Percentiles rank a stretch among this genome's conserved stretches.
phyloP scores from a whole-genome alignment of 208 protist species.

The Crithidia fasciculata region DNA sequence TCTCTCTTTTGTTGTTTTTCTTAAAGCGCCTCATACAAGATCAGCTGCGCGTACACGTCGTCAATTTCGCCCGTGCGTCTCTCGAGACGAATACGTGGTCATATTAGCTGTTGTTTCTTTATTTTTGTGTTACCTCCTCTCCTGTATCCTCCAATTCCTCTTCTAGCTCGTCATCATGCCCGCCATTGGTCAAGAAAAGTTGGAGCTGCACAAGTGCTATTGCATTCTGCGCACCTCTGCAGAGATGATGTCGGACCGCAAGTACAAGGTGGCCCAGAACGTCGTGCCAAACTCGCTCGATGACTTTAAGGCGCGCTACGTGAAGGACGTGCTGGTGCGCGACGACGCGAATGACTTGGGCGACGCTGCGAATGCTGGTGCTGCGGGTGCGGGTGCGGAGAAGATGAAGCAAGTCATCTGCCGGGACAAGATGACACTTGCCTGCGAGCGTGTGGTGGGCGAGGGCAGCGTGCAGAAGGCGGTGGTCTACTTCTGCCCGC shows the following conservation, averaged over 20 bases:
- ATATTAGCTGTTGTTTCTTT: background rate
- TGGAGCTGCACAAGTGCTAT: slow-evolving; percentile 79
- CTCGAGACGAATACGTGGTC: too few relatives aligned
- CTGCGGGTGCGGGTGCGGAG: background rate
- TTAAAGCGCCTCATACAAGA: too few relatives aligned
- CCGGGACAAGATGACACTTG: slow-evolving; percentile 87
- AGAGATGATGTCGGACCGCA: slow-evolving; percentile 88
- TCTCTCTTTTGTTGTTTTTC: too few relatives aligned
- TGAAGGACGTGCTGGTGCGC: slow-evolving; percentile 26
- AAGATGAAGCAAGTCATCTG: slow-evolving; percentile 41
- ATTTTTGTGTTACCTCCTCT: slow-evolving; percentile 1
- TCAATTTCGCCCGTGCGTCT: too few relatives aligned
- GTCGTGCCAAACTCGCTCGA: slow-evolving; percentile 58
- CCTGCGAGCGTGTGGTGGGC: slow-evolving; percentile 62
- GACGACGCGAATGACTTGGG: background rate
- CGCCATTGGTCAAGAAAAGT: slow-evolving; percentile 74
- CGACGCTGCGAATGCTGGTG: background rate
- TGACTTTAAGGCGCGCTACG: slow-evolving; percentile 77
- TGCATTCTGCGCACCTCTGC: slow-evolving; percentile 79
- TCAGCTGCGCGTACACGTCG: too few relatives aligned
- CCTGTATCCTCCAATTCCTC: background rate
- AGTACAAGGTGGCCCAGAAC: slow-evolving; percentile 66
- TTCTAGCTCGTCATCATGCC: slow-evolving; percentile 38
- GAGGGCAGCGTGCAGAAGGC: slow-evolving; percentile 51
- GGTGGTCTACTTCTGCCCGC: slow-evolving; percentile 75